These are phyloP conservation scores for Drechslerella coelobrocha DNA, from an alignment of 2,329 filamentous ascomycete genomes.

Conservation along the genomic window DNA sequence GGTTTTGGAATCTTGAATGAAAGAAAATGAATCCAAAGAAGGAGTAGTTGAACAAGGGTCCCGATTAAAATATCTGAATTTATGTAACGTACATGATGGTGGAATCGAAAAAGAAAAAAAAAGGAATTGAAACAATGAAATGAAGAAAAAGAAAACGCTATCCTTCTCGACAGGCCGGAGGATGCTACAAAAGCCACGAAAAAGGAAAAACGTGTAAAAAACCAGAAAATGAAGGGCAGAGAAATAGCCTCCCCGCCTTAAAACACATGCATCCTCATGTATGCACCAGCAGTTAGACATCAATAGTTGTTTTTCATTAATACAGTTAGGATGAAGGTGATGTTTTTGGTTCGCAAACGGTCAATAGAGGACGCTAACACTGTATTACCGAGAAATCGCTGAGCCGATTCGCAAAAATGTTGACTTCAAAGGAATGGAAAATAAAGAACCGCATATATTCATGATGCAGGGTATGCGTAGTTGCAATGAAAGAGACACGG, in stretches of 20 bases:
- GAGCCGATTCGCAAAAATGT: constrained; percentile 11
- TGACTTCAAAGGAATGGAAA: neutral
- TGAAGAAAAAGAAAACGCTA: constrained; percentile 3
- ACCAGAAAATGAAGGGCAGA: constrained; percentile 5
- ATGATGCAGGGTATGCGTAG: constrained; percentile 16
- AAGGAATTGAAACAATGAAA: constrained; percentile 8
- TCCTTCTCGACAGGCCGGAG: constrained; percentile 11
- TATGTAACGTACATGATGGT: constrained; percentile 42
- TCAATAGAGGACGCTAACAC: constrained; percentile 43
- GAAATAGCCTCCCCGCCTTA: neutral
- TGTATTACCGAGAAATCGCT: constrained; percentile 39
- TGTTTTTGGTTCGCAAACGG: constrained; percentile 13
- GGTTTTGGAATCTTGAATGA: neutral
- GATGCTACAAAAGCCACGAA: constrained; percentile 11
- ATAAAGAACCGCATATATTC: constrained; percentile 3
- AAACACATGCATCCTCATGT: constrained; percentile 36
- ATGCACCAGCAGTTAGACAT: constrained; percentile 46
- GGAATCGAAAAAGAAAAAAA: constrained; percentile 20
- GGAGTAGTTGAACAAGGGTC: neutral
- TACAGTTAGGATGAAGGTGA: constrained; percentile 30
- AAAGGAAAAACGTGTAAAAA: neutral
- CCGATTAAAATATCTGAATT: constrained; percentile 42
- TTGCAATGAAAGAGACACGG: constrained; percentile 1
- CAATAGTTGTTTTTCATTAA: constrained; percentile 46
- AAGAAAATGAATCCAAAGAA: neutral